Evolutionary conservation across 768 basidiomycete genomes (phyloP), one percentile per base, ranked within the genome.

Genomic region (Omphalotus guepiniiformis): DNA sequence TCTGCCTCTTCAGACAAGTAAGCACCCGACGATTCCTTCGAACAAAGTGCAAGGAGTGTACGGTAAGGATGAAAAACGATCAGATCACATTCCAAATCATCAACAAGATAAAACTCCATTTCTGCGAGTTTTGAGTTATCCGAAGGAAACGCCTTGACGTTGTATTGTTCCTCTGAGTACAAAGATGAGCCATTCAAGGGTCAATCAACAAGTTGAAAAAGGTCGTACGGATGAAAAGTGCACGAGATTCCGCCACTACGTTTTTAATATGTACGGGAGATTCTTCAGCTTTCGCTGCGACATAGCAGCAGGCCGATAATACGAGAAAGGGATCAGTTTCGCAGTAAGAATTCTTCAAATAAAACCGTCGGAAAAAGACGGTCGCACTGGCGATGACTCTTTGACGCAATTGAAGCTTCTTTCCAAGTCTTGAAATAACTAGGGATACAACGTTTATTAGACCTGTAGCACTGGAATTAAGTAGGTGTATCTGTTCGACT

Each of bases 31-130:
- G 70, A 64, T 30, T 83, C 82, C 50, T 80, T 80, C 50, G 78
- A 84, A 56, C 87, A 88, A 15, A 96, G 71, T 1, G 86, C 73
- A 34, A 88, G 69, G 19, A 98, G 78, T 0, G 92, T 89, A 42
- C 93, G 83, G 66, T 99, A 99, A 0, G 96, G 95, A 63, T 97
- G 96, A 63, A 93, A 97, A 6, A 97, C 78, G 46, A 85, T 79
- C 35, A 99, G 71, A 65, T 98, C 92, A 58, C 95, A 97, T 63
- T 96, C 93, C 22, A 98, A 78, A 61, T 99, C 94, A 59, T 92
- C 92, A 19, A 99, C 85, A 8, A 98, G 82, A 68, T 95, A 98
- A 69, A 98, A 98, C 62, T 98, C 95, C 94, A 97, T 97, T 64
- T 99, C 96, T 3, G 94, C 96, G 12, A 99, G 72, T 59, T 92